These are phyloP conservation scores for Cyclotella atomus DNA, from an alignment of 108 stramenopile species.

Conservation along the genomic window DNA sequence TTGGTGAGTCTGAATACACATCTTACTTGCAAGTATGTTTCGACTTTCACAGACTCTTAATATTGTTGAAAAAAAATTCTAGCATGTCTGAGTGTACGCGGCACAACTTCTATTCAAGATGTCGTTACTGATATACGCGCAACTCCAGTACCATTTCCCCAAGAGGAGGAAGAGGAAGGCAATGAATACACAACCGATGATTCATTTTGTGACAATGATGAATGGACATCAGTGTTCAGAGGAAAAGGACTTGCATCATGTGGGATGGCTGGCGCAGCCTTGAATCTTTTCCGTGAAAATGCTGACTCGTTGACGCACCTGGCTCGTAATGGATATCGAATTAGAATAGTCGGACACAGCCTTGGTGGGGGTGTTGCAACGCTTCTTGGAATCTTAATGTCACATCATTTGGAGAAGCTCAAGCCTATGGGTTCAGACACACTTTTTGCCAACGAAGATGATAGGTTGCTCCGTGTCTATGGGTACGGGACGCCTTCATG, in stretches of 20 bases:
- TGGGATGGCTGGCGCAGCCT: conserved; percentile 86
- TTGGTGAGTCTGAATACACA: conserved; percentile 35
- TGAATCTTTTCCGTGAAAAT: conserved; percentile 80
- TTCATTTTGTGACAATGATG: conserved; percentile 35
- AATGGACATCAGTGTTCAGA: conserved; percentile 76
- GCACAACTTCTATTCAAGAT: conserved; percentile 93
- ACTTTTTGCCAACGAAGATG: conserved; percentile 17
- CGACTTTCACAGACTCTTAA: not conserved
- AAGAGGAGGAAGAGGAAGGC: conserved; percentile 47
- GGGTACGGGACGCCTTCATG: conserved; percentile 93
- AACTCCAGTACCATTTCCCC: conserved; percentile 85
- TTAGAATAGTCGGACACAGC: conserved; percentile 80
- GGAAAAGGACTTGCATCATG: conserved; percentile 78
- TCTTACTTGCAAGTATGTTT: not conserved
- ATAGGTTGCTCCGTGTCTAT: conserved; percentile 78
- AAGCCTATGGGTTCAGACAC: not conserved
- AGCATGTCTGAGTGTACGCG: conserved; percentile 81
- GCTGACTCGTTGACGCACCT: conserved; percentile 66
- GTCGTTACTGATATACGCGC: conserved; percentile 96
- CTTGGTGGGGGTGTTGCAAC: conserved; percentile 91
- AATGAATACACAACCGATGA: conserved; percentile 28
- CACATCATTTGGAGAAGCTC: conserved; percentile 59
- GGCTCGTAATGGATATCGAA: conserved; percentile 76
- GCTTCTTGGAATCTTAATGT: conserved; percentile 79
- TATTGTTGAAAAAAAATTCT: too few species aligned